A percentile compares a stretch with the other conserved stretches of the same genome.
Evolutionary conservation across 495 filamentous ascomycete genomes (phyloP).

Genomic region (Aspergillus bridgeri): DNA sequence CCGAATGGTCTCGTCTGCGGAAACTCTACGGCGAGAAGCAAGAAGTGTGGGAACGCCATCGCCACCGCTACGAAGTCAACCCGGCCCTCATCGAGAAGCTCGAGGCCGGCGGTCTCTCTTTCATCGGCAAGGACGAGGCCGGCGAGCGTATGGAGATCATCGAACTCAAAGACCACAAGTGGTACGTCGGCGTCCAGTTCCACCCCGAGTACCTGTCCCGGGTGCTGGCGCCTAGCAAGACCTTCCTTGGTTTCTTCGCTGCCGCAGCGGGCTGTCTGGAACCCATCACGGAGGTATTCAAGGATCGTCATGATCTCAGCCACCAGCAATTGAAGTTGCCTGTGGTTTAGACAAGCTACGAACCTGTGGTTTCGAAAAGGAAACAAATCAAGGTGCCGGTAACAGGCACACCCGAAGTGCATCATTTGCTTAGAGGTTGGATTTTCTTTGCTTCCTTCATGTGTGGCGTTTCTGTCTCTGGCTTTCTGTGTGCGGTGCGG

Average conservation of each 20-base stretch:
- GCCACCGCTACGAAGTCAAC: constrained; percentile 49
- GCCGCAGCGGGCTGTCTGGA: constrained; percentile 64
- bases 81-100: constrained; percentile 34
- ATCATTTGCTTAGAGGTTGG: neutral
- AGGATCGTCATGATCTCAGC: constrained; percentile 10
- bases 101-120: constrained; percentile 35
- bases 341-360: constrained; percentile 3
- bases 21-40: constrained; percentile 60
- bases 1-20: constrained; percentile 77
- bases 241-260: constrained; percentile 85
- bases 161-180: constrained; percentile 86
- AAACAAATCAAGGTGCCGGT: neutral
- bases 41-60: constrained; percentile 48
- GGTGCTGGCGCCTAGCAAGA: constrained; percentile 69
- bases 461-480: neutral
- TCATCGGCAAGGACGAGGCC: constrained; percentile 73
- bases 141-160: constrained; percentile 89
- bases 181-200: constrained; percentile 86
- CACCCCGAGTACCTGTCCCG: constrained; percentile 79
- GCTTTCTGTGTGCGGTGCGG: neutral
- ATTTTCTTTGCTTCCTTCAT: neutral
- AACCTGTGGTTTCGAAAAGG: no score
- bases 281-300: constrained; percentile 32
- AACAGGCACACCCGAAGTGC: neutral
- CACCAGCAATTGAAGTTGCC: constrained; percentile 1